Evolutionary conservation across 2,329 filamentous ascomycete genomes (phyloP).

Genomic region (Fusarium sp.): DNA sequence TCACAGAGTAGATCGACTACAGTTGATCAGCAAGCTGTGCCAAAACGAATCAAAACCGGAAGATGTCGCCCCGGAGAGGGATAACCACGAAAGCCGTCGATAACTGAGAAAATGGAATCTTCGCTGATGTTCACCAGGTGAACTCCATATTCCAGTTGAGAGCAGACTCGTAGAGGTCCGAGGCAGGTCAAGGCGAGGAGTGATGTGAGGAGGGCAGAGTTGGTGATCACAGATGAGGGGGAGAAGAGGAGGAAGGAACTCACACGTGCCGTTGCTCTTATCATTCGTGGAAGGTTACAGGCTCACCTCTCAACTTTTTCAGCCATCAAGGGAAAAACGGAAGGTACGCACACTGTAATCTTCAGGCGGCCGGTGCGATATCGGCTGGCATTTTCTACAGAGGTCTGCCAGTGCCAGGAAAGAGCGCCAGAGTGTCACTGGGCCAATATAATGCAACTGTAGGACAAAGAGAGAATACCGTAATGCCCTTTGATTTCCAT

Average conservation of each 20-base stretch:
- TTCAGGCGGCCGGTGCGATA: background rate
- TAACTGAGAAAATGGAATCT: background rate
- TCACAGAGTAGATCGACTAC: background rate
- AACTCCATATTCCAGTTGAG: slow-evolving; percentile 12
- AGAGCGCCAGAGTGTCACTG: background rate
- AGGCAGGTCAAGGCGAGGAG: background rate
- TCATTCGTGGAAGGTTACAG: background rate
- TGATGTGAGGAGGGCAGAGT: background rate
- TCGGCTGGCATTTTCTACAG: background rate
- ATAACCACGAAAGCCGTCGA: background rate
- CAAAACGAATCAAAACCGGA: slow-evolving; percentile 8
- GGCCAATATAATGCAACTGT: background rate
- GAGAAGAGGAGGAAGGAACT: background rate
- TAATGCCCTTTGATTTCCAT: background rate
- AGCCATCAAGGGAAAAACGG: background rate
- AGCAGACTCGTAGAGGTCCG: slow-evolving; percentile 5
- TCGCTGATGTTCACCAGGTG: slow-evolving; percentile 2
- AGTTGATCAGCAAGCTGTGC: background rate
- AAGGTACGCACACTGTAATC: background rate
- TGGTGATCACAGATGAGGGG: background rate
- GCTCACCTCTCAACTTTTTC: background rate
- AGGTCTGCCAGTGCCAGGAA: background rate
- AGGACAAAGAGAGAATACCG: background rate
- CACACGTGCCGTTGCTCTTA: background rate
- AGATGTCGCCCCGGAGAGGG: background rate